A percentile compares a stretch with the other conserved stretches of the same genome.
Conservation (phyloP, 345 rosid genomes). For the Kandelia obovata region DNA sequence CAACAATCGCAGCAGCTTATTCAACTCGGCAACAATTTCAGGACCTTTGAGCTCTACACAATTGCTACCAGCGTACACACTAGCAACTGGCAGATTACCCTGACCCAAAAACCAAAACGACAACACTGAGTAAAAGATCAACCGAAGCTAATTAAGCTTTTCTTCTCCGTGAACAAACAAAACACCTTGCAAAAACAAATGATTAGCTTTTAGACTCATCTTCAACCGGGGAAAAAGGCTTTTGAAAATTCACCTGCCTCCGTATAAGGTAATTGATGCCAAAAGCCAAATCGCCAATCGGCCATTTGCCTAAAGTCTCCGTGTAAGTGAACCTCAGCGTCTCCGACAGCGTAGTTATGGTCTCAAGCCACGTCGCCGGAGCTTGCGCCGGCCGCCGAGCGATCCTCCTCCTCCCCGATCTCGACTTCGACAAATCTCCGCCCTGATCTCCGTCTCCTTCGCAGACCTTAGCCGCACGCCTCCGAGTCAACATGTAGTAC, state of each 20-base stretch:
- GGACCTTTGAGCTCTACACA: slow-evolving; percentile 62
- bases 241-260: slow-evolving; percentile 52
- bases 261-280: slow-evolving; percentile 90
- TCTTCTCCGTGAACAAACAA: not conserved
- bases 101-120: slow-evolving; percentile 16
- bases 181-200: not conserved
- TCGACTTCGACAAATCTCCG: slow-evolving; percentile 56
- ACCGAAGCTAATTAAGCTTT: not conserved
- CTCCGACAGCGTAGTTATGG: slow-evolving; percentile 76
- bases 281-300: slow-evolving; percentile 90
- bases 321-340: slow-evolving; percentile 88
- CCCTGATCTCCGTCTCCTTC: slow-evolving; percentile 31
- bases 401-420: slow-evolving; percentile 64
- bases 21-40: slow-evolving; percentile 57
- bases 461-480: slow-evolving; percentile 41
- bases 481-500: slow-evolving; percentile 52
- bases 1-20: slow-evolving; percentile 59
- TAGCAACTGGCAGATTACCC: slow-evolving; percentile 80
- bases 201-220: not conserved
- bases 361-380: slow-evolving; percentile 92
- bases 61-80: slow-evolving; percentile 74
- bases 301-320: slow-evolving; percentile 98
- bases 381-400: slow-evolving; percentile 82
- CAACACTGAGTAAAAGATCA: not conserved
- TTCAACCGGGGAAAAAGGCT: not conserved